Evolutionary conservation across 202 grass and related monocot genomes (phyloP), one percentile per base, ranked within the genome.

Genomic region (Thinopyrum obtusiflorum): DNA sequence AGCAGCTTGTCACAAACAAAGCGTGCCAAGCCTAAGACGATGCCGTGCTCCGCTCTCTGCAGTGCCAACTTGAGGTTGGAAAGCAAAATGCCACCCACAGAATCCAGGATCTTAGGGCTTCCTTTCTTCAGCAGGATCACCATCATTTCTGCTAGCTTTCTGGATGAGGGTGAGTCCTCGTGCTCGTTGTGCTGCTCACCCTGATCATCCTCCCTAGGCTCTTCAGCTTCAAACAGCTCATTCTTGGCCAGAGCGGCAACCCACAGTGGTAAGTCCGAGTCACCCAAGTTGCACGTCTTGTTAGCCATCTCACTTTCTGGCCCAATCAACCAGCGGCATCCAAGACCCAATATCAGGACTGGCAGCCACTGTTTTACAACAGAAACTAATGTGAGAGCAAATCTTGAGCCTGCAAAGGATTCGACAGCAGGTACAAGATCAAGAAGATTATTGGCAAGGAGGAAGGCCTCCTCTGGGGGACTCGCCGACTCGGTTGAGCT

Each of bases 381-480:
- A 47, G 96, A 90, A 82, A 87, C 42, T 24, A 92, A 61, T 63
- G 77, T 23, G 57, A 80, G 69, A 17, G 91, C 86, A 91, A 65
- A 89, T 81, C 76, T 93, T 2, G 84, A 73, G 63, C 93, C 96
- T 68, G 83, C 20, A 46, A 82, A 90, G 17, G 82, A 90, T 78
- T 93, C 93, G 5, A 92, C 62, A 84, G 84, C 85, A 31, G 86
- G 76, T 70, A 94, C 28, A 40, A 98, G 76, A 82, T 98, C 93
- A 83, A 98, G 88, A 89, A 98, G 93, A 88, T 90, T 63, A 88
- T 94, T 98, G 25, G 91, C 85, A 82, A 98, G 90, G 82, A 84
- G 74, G 59, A 96, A 96, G 28, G 75, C 88, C 42, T 91, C 93
- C 55, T 80, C 79, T 61, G 83, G 79, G 37, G 84, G 83, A 46